Conservation (phyloP, 345 rosid species). For the Odontarrhena argentea region DNA sequence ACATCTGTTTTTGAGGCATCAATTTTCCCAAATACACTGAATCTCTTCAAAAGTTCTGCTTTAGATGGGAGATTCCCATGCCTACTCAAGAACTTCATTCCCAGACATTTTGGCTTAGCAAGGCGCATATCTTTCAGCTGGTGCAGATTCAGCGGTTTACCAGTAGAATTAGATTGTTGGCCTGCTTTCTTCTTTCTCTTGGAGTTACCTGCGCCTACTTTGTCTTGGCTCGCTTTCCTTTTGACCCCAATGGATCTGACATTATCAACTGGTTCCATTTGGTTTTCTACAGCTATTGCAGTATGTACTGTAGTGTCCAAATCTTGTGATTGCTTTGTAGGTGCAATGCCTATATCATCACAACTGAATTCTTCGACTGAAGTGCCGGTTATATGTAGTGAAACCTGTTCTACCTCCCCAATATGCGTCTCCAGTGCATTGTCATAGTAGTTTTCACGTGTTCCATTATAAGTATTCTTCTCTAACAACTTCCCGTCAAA, state of each 20-base stretch:
- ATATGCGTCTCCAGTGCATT: neutral
- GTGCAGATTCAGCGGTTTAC: slow-evolving; percentile 24
- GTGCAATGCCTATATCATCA: slow-evolving; percentile 19
- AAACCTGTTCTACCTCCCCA: slow-evolving; percentile 13
- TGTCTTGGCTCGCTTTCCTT: slow-evolving; percentile 29
- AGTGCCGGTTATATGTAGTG: slow-evolving; percentile 1
- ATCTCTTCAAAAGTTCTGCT: slow-evolving; percentile 39
- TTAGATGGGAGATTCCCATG: slow-evolving; percentile 35
- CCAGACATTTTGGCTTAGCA: slow-evolving; percentile 38
- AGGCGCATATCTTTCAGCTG: slow-evolving; percentile 28
- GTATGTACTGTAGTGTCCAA: slow-evolving; percentile 3
- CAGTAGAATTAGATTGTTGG: slow-evolving; percentile 18
- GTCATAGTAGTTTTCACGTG: slow-evolving; percentile 3
- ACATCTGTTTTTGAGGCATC: slow-evolving; percentile 34
- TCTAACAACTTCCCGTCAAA: neutral
- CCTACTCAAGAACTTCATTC: slow-evolving; percentile 36
- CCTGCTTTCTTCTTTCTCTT: slow-evolving; percentile 35
- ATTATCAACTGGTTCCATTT: slow-evolving; percentile 12
- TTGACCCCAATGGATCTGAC: slow-evolving; percentile 28
- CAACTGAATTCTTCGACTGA: neutral
- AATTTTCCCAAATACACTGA: slow-evolving; percentile 43
- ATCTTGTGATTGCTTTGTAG: slow-evolving; percentile 17
- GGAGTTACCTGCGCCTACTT: slow-evolving; percentile 10
- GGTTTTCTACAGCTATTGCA: slow-evolving; percentile 25
- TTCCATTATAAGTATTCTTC: neutral